Percentiles rank a stretch among this genome's conserved stretches.
phyloP scores from a whole-genome alignment of 2,329 filamentous ascomycete species.

The Coniella lustricola region DNA sequence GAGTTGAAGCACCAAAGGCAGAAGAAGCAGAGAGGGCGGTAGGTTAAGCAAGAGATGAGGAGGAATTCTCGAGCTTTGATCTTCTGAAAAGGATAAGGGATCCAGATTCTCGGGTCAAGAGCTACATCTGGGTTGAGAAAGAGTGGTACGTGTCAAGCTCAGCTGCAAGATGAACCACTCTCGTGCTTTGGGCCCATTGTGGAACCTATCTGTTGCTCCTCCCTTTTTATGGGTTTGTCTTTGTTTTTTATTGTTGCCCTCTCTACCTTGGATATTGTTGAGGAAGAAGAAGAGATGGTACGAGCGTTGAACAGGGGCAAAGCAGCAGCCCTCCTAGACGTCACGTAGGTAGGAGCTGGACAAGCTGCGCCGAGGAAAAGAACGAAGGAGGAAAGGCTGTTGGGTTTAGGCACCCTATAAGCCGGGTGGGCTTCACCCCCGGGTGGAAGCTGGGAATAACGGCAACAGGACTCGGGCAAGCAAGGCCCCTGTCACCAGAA shows the following conservation, averaged over 20 bases:
- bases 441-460: conserved; percentile 4
- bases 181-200: background rate
- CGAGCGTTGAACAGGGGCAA: too few relatives aligned
- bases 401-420: background rate
- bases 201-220: background rate
- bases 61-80: too few relatives aligned
- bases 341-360: too few relatives aligned
- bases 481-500: background rate
- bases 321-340: too few relatives aligned
- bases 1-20: background rate
- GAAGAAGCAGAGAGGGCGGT: too few relatives aligned
- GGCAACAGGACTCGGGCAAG: background rate
- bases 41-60: too few relatives aligned
- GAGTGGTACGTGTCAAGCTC: background rate
- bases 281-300: too few relatives aligned
- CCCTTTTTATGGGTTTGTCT: too few relatives aligned
- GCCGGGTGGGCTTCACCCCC: background rate
- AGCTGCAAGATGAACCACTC: background rate
- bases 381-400: background rate
- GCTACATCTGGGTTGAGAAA: background rate
- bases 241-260: background rate
- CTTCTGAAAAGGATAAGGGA: background rate
- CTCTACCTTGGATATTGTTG: background rate
- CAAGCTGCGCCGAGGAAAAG: too few relatives aligned
- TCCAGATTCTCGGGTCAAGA: background rate